Evolutionary conservation across 345 rosid genomes (phyloP).

Genomic region (Xanthoceras sorbifolium): DNA sequence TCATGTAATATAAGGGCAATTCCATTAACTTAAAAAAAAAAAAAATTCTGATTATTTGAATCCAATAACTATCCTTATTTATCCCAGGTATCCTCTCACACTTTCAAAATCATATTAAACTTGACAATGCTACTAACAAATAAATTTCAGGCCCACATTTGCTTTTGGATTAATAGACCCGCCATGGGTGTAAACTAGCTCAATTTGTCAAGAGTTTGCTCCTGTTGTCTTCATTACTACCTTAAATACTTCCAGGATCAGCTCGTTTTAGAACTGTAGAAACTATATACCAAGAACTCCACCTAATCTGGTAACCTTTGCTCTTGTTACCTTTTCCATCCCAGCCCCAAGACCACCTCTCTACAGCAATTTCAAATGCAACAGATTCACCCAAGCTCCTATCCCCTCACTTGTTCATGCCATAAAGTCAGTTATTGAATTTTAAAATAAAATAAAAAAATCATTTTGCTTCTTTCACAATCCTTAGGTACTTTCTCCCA

Average conservation of each 20-base stretch:
- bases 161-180: background rate
- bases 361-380: conserved; percentile 12
- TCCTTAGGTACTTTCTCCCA: background rate
- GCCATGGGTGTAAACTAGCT: background rate
- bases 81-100: background rate
- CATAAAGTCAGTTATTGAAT: background rate
- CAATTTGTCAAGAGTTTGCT: background rate
- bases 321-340: background rate
- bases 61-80: background rate
- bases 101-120: background rate
- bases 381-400: background rate
- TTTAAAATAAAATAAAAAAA: background rate
- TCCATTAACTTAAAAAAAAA: background rate
- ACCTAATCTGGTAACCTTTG: background rate
- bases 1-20: background rate
- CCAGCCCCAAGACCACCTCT: background rate
- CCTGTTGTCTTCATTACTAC: background rate
- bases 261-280: background rate
- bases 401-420: background rate
- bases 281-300: background rate
- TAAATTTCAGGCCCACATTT: background rate
- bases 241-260: background rate
- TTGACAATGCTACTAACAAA: background rate
- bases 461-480: background rate
- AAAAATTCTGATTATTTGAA: background rate